Conservation (phyloP, 306 rosid species). For the Vicia faba region DNA sequence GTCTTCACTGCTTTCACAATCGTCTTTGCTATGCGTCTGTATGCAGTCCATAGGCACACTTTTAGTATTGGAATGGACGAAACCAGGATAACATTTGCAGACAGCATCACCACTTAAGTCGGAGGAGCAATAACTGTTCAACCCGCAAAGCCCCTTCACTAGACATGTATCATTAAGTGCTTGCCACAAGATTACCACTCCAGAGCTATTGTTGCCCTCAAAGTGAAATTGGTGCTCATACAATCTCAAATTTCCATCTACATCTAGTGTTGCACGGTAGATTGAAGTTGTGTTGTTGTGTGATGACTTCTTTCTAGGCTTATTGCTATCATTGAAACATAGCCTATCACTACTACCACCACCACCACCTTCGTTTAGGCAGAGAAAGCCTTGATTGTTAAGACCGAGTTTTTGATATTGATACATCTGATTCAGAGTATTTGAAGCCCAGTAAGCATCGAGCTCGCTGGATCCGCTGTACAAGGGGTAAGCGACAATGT, state of each 20-base stretch:
- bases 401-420: constrained; percentile 2
- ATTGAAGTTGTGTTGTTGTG: constrained; percentile 1
- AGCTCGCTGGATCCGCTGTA: not conserved
- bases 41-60: constrained; percentile 18
- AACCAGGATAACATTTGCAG: constrained; percentile 46
- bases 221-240: constrained; percentile 40
- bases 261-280: constrained; percentile 42
- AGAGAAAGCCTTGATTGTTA: constrained; percentile 14
- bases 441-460: constrained; percentile 30
- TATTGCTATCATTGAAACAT: too few relatives aligned
- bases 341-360: too few relatives aligned
- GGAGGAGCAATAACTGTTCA: constrained; percentile 42
- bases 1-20: constrained; percentile 30
- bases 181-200: constrained; percentile 9
- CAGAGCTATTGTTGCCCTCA: constrained; percentile 2
- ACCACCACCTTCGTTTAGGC: too few relatives aligned
- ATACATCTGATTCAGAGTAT: not conserved
- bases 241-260: constrained; percentile 43
- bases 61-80: not conserved
- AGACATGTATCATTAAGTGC: constrained; percentile 25
- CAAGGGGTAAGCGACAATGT: constrained; percentile 30
- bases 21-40: not conserved
- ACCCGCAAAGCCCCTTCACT: constrained; percentile 43
- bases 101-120: not conserved
- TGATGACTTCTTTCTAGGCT: not conserved